A percentile compares a stretch with the other conserved stretches of the same genome.
phyloP scores from a whole-genome alignment of 2,329 filamentous ascomycete species.

The Laburnicola sp. region DNA sequence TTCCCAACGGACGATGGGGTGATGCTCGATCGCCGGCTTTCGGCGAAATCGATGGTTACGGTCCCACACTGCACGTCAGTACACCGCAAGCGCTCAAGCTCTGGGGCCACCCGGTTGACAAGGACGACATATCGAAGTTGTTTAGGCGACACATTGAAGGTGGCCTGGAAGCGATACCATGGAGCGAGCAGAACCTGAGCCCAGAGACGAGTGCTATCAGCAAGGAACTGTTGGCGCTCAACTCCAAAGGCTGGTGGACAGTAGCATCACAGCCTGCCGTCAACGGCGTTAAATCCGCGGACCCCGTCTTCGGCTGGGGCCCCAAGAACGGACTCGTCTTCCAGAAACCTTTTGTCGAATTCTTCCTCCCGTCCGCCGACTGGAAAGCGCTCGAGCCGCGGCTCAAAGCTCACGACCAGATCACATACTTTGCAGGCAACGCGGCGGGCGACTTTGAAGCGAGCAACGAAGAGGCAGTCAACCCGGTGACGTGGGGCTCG shows the following conservation, averaged over 20 bases:
- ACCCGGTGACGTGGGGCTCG: constrained; percentile 95
- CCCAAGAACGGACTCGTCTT: constrained; percentile 92
- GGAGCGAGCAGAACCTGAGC: constrained; percentile 87
- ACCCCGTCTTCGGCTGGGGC: constrained; percentile 89
- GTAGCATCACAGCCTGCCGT: constrained; percentile 94
- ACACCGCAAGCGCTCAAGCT: constrained; percentile 79
- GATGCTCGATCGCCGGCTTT: constrained; percentile 85
- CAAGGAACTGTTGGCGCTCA: constrained; percentile 72
- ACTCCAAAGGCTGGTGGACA: constrained; percentile 90
- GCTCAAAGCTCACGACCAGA: constrained; percentile 66
- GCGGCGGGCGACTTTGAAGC: constrained; percentile 75
- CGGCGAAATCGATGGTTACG: constrained; percentile 97
- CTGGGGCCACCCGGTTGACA: constrained; percentile 77
- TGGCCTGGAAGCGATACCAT: constrained; percentile 79
- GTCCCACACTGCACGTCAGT: constrained; percentile 89
- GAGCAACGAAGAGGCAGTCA: constrained; percentile 68
- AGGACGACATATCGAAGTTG: constrained; percentile 73
- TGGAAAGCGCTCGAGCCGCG: constrained; percentile 69
- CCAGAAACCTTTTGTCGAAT: constrained; percentile 97
- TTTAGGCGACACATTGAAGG: constrained; percentile 83
- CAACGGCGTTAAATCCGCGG: constrained; percentile 76
- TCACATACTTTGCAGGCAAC: constrained; percentile 90
- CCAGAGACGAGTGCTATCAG: constrained; percentile 84
- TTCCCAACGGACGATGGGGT: constrained; percentile 93
- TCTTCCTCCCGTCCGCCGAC: constrained; percentile 78